Evolutionary conservation across 148 eudicot species (phyloP).

Genomic region (Camellia sinensis): DNA sequence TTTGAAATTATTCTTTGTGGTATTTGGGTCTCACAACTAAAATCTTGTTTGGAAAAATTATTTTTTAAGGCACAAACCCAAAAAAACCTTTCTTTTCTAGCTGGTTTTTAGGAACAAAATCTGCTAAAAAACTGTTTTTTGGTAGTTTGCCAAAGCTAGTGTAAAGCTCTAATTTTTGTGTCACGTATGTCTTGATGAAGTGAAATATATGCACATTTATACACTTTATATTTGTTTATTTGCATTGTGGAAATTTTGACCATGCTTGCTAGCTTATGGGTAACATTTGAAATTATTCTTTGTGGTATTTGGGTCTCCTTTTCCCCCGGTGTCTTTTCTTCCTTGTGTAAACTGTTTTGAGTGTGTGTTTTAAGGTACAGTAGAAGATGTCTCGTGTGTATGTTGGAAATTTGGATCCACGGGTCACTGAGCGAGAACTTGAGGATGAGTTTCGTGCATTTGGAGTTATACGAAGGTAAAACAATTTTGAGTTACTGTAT

Average conservation of each 20-base stretch:
- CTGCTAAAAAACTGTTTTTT: too few relatives aligned
- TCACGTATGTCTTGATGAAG: too few relatives aligned
- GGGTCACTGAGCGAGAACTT: constrained; percentile 82
- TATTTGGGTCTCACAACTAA: not conserved
- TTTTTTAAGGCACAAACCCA: too few relatives aligned
- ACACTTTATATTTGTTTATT: not conserved
- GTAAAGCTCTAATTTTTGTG: too few relatives aligned
- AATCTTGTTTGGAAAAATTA: too few relatives aligned
- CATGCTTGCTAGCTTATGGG: not conserved
- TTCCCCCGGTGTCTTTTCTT: not conserved
- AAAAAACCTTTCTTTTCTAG: too few relatives aligned
- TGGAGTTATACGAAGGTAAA: constrained; percentile 77
- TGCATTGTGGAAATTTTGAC: not conserved
- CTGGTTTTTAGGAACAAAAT: too few relatives aligned
- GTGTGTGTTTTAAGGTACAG: not conserved
- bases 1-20: not conserved
- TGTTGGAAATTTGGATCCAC: constrained; percentile 82
- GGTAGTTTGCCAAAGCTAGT: too few relatives aligned
- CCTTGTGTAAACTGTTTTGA: not conserved
- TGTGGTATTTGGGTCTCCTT: not conserved
- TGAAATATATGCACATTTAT: not conserved
- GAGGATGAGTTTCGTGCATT: constrained; percentile 83
- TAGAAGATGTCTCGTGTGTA: constrained; percentile 74
- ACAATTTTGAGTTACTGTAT: not conserved
- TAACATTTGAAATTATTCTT: not conserved